A percentile compares a stretch with the other conserved stretches of the same genome.
phyloP scores from a whole-genome alignment of 2,329 filamentous ascomycete genomes.

The Hypoxylon sp. region DNA sequence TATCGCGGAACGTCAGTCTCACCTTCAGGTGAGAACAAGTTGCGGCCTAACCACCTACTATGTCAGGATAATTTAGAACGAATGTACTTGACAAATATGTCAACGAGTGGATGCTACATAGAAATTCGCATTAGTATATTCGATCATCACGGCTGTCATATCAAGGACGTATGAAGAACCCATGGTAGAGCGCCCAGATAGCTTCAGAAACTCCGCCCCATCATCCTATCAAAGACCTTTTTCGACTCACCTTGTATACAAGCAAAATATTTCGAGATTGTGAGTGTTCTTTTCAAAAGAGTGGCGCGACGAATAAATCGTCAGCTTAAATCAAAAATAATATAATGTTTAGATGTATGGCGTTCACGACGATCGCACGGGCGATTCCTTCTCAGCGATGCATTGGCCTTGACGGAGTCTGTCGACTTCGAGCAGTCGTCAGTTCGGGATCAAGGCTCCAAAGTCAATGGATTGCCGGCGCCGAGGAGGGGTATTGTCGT shows the following conservation, averaged over 20 bases:
- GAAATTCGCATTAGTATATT: constrained; percentile 39
- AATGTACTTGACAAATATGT: constrained; percentile 62
- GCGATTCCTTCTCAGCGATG: constrained; percentile 49
- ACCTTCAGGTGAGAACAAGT: constrained; percentile 18
- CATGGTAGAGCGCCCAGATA: constrained; percentile 39
- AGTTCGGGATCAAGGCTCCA: constrained; percentile 45
- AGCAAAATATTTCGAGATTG: constrained; percentile 43
- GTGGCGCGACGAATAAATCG: constrained; percentile 54
- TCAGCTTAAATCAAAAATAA: constrained; percentile 46
- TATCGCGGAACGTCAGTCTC: constrained; percentile 37
- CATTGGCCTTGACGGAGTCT: constrained; percentile 45
- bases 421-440: constrained; percentile 41
- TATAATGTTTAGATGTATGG: constrained; percentile 39
- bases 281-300: constrained; percentile 50
- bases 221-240: constrained; percentile 7
- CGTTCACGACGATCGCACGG: constrained; percentile 46
- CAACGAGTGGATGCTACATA: constrained; percentile 56
- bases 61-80: constrained; percentile 60
- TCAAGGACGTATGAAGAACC: constrained; percentile 41
- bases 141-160: constrained; percentile 15
- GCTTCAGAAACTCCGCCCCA: constrained; percentile 29
- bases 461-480: constrained; percentile 46
- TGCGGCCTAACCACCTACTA: constrained; percentile 48
- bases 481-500: constrained; percentile 51
- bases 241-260: constrained; percentile 50